Evolutionary conservation across 805 yeast species (phyloP), one percentile per base, ranked within the genome.

Genomic region (Ogataea pini): DNA sequence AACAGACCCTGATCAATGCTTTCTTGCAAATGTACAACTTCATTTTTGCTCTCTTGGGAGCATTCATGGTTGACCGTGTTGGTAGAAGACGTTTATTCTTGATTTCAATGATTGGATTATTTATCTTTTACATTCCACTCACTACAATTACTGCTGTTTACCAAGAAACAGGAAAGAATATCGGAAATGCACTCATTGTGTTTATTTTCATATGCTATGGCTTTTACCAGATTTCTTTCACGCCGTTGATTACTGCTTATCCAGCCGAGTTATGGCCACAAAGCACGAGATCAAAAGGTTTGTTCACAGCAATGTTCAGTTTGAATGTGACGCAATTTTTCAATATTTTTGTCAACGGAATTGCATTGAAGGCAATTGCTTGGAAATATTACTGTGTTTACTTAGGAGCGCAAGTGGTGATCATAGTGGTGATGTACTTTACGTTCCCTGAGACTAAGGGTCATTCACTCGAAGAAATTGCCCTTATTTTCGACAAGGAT

Each of bases 201-300:
- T 50, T 53, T 13, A 47, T 55, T 17, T 56, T 58, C 29, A 41
- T 58, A 7, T 48, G 65, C 69, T 69, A 69, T 60, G 61, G 65
- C 44, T 60, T 65, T 31, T 74, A 75, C 60, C 67, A 73, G 58
- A 60, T 71, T 25, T 78, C 76, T 29, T 57, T 66, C 45, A 73
- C 73, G 47, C 80, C 79, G 43, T 64, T 75, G 49, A 75, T 79
- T 42, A 67, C 63, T 55, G 57, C 75, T 34, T 78, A 76, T 55
- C 48, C 56, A 1, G 58, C 71, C 33, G 75, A 82, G 60, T 73
- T 80, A 10, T 82, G 78, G 63, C 80, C 80, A 32, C 68, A 78
- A 55, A 72, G 76, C 47, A 72, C 83, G 36, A 76, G 86, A 65
- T 76, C 85, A 10, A 70, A 78, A 51, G 87, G 87, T 52, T 80